Percentiles rank a stretch among this genome's conserved stretches.
These are phyloP conservation scores for Heliamphora pulchella DNA, from an alignment of 179 eudicot species.

Conservation along the genomic window DNA sequence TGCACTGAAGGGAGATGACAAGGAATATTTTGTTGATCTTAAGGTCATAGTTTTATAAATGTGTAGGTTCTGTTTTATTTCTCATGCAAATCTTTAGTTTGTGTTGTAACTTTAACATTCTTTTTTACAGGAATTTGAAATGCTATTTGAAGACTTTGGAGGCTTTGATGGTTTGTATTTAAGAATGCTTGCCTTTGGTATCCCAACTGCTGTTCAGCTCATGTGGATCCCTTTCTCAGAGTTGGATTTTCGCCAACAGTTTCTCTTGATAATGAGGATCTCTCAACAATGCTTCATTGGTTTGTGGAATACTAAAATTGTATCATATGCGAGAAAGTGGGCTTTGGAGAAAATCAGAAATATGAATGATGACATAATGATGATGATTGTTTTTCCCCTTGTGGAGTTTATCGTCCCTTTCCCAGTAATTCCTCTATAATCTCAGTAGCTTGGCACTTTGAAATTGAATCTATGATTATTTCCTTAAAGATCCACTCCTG, in stretches of 20 bases:
- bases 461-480: neutral
- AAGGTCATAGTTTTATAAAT: conserved; percentile 33
- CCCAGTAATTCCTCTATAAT: conserved; percentile 37
- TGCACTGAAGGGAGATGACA: conserved; percentile 71
- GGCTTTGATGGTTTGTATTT: conserved; percentile 83
- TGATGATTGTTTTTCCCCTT: conserved; percentile 60
- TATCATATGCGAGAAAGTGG: conserved; percentile 38
- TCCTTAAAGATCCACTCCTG: neutral
- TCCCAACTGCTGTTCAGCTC: conserved; percentile 68
- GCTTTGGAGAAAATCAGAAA: conserved; percentile 33
- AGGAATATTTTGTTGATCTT: conserved; percentile 57
- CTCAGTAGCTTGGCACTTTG: conserved; percentile 6
- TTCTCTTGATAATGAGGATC: conserved; percentile 39
- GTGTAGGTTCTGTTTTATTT: neutral
- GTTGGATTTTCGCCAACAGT: conserved; percentile 54
- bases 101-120: neutral
- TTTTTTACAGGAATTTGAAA: conserved; percentile 60
- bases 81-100: conserved; percentile 6
- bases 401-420: conserved; percentile 65
- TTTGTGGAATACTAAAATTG: conserved; percentile 40
- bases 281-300: conserved; percentile 29
- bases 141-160: conserved; percentile 70
- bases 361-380: conserved; percentile 56
- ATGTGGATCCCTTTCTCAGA: conserved; percentile 89
- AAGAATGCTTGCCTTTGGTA: conserved; percentile 72